Conservation (phyloP, 331 rosid genomes). For the Malus hybrid region DNA sequence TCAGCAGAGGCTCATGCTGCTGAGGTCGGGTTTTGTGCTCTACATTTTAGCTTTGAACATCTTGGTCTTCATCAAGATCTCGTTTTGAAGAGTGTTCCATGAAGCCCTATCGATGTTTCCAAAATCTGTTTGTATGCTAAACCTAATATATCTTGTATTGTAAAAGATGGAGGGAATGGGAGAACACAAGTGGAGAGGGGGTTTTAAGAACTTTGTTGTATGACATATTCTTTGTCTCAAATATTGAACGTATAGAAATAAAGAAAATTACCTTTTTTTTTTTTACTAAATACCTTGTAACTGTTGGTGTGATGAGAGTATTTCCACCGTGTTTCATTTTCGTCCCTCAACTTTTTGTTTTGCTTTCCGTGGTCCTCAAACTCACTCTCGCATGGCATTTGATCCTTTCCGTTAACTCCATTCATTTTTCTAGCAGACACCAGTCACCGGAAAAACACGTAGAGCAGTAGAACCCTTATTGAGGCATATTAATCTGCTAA, state of each 20-base stretch:
- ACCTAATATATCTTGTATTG: neutral
- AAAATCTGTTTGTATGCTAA: neutral
- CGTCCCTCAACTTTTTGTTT: no score
- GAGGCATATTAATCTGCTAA: no score
- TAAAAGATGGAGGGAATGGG: no score
- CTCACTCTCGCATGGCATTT: no score
- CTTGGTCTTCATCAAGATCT: conserved; percentile 71
- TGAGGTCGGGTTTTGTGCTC: conserved; percentile 82
- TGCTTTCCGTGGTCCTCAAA: no score
- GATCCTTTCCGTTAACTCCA: no score
- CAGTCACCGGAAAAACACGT: no score
- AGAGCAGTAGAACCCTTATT: no score
- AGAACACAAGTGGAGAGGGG: no score
- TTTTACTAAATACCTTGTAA: no score
- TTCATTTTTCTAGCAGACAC: neutral
- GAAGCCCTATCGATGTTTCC: neutral
- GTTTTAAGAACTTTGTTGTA: neutral
- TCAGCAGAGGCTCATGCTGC: conserved; percentile 77
- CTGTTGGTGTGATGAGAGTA: no score
- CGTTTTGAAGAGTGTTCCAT: conserved; percentile 34
- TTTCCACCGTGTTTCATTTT: no score
- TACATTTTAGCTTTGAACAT: conserved; percentile 75
- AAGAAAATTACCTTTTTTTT: neutral
- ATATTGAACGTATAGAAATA: neutral
- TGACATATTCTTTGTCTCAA: neutral